Conservation (phyloP, 306 rosid genomes). For the Pterocarpus macrocarpus region DNA sequence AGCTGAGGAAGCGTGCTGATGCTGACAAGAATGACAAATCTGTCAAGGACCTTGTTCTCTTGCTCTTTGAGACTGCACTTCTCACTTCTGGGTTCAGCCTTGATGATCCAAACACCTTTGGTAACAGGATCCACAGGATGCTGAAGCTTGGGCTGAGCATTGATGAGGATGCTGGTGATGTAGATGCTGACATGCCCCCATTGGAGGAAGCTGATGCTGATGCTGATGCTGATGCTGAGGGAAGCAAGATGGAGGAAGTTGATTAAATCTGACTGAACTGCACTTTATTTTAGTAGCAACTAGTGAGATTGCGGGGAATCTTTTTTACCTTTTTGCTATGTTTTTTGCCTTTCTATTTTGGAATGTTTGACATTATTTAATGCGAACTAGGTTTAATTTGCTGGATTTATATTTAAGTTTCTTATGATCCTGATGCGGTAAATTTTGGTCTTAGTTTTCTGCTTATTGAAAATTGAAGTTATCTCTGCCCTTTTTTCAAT, state of each 20-base stretch:
- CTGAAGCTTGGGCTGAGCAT: constrained; percentile 88
- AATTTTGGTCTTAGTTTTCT: neutral
- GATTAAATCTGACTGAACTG: constrained; percentile 52
- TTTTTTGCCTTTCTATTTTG: neutral
- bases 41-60: constrained; percentile 84
- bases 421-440: neutral
- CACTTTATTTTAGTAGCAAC: neutral
- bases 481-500: neutral
- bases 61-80: constrained; percentile 83
- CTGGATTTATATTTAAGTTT: neutral
- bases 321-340: neutral
- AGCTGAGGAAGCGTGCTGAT: constrained; percentile 83
- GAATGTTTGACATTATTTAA: neutral
- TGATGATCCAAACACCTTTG: constrained; percentile 90
- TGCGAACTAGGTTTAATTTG: constrained; percentile 22
- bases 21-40: constrained; percentile 85
- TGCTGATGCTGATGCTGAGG: constrained; percentile 66
- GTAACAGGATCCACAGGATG: constrained; percentile 94
- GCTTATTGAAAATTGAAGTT: neutral
- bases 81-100: constrained; percentile 94
- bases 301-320: neutral
- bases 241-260: constrained; percentile 93
- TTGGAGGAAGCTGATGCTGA: constrained; percentile 74
- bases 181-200: constrained; percentile 83
- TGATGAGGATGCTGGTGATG: constrained; percentile 77